Evolutionary conservation across 495 filamentous ascomycete genomes (phyloP).

Genomic region (Cryomyces antarcticus): DNA sequence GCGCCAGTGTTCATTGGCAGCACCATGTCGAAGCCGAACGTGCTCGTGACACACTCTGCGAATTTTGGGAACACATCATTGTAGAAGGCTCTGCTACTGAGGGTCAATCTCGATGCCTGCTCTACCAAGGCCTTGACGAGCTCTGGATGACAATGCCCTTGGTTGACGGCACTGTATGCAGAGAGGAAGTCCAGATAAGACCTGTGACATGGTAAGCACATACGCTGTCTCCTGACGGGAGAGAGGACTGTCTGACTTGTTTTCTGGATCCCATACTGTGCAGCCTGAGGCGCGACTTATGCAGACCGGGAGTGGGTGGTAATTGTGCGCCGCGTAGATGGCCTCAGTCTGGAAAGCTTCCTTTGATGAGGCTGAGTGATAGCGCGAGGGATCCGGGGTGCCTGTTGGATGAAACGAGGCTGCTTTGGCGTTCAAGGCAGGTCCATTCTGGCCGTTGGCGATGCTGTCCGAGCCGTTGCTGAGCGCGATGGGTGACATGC

Average conservation of each 20-base stretch:
- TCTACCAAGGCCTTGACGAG: constrained; percentile 75
- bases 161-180: constrained; percentile 95
- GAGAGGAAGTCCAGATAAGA: constrained; percentile 90
- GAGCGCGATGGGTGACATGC: constrained; percentile 37
- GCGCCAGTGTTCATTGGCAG: constrained; percentile 98
- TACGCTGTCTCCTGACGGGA: too few species aligned
- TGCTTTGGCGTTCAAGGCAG: constrained; percentile 26
- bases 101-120: constrained; percentile 74
- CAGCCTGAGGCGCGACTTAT: constrained; percentile 43
- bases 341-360: constrained; percentile 64
- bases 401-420: constrained; percentile 30
- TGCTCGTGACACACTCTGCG: constrained; percentile 72
- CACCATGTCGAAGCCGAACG: constrained; percentile 96
- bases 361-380: constrained; percentile 65
- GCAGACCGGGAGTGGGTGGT: constrained; percentile 89
- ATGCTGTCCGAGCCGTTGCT: constrained; percentile 11
- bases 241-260: constrained; percentile 32
- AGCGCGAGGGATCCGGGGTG: constrained; percentile 28
- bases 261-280: constrained; percentile 93
- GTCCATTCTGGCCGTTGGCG: constrained; percentile 15
- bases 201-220: too few species aligned
- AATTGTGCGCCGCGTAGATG: constrained; percentile 88
- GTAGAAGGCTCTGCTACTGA: constrained; percentile 92
- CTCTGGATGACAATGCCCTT: constrained; percentile 96
- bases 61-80: constrained; percentile 98